Conservation (phyloP, 129 eudicot species). For the Escallonia rubra region DNA sequence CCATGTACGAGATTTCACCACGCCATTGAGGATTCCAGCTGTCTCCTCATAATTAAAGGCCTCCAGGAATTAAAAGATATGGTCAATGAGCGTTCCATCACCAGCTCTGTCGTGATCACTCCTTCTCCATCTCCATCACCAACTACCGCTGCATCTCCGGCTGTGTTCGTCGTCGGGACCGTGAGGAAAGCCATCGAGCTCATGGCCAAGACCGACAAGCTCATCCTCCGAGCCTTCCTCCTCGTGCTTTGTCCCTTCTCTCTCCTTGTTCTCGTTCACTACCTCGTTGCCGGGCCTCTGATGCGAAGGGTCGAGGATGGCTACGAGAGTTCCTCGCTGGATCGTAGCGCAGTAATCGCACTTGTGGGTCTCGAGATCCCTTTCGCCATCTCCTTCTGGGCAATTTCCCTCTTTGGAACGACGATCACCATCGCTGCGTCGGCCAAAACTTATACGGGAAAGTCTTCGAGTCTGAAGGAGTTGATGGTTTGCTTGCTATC, state of each 20-base stretch:
- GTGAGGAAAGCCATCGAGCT: slow-evolving; percentile 6
- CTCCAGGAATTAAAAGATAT: neutral
- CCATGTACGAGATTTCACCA: neutral
- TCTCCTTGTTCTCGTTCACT: slow-evolving; percentile 14
- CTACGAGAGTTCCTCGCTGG: slow-evolving; percentile 16
- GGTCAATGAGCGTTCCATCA: neutral
- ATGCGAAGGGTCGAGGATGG: slow-evolving; percentile 19
- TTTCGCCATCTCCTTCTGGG: slow-evolving; percentile 7
- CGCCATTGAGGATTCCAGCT: too few species aligned
- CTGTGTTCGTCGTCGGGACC: neutral
- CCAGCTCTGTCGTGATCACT: neutral
- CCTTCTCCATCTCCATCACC: neutral
- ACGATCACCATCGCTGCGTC: slow-evolving; percentile 7
- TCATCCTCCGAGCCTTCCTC: slow-evolving; percentile 4
- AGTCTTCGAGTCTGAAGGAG: slow-evolving; percentile 4
- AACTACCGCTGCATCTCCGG: neutral
- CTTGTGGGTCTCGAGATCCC: slow-evolving; percentile 16
- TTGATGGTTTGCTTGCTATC: neutral
- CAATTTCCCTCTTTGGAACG: slow-evolving; percentile 5
- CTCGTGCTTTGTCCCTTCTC: slow-evolving; percentile 6
- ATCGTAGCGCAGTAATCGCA: neutral
- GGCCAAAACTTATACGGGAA: neutral
- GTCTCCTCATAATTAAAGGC: neutral
- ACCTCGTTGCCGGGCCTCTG: slow-evolving; percentile 12
- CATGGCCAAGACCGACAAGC: neutral